Percentiles rank a stretch among this genome's conserved stretches.
Evolutionary conservation across 192 early-diverging fungal species (phyloP).

Genomic region (Haplosporangium gracile): DNA sequence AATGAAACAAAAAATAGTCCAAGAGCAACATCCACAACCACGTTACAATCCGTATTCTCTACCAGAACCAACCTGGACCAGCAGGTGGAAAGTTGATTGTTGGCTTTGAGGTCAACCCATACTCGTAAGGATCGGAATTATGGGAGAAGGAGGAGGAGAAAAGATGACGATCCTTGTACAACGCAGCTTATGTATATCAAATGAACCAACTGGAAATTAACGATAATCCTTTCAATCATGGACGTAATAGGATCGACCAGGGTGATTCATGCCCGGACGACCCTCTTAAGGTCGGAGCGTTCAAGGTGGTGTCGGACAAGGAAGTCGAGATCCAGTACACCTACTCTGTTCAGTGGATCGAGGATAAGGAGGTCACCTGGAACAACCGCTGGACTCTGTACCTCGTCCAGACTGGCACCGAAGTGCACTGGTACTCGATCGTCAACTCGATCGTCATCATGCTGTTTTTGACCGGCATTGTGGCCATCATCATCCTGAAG

Average conservation of each 20-base stretch:
- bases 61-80: conserved; percentile 55
- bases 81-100: conserved; percentile 66
- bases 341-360: conserved; percentile 81
- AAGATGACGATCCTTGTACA: not conserved
- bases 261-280: conserved; percentile 42
- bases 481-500: conserved; percentile 76
- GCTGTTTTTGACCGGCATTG: conserved; percentile 74
- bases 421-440: conserved; percentile 78
- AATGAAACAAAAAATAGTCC: conserved; percentile 19
- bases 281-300: conserved; percentile 48
- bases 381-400: conserved; percentile 77
- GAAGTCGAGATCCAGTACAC: conserved; percentile 66
- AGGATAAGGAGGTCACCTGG: conserved; percentile 66
- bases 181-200: too few species aligned
- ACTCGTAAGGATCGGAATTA: conserved; percentile 60
- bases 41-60: conserved; percentile 71
- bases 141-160: not conserved
- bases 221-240: not conserved
- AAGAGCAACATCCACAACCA: conserved; percentile 77
- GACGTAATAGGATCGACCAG: conserved; percentile 26
- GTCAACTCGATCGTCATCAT: conserved; percentile 78
- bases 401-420: conserved; percentile 60
- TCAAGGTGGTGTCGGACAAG: conserved; percentile 51
- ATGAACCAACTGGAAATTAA: not conserved
- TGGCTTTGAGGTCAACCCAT: conserved; percentile 80